Evolutionary conservation across 495 filamentous ascomycete species (phyloP), one percentile per base, ranked within the genome.

Genomic region (Cladorrhinum samala): DNA sequence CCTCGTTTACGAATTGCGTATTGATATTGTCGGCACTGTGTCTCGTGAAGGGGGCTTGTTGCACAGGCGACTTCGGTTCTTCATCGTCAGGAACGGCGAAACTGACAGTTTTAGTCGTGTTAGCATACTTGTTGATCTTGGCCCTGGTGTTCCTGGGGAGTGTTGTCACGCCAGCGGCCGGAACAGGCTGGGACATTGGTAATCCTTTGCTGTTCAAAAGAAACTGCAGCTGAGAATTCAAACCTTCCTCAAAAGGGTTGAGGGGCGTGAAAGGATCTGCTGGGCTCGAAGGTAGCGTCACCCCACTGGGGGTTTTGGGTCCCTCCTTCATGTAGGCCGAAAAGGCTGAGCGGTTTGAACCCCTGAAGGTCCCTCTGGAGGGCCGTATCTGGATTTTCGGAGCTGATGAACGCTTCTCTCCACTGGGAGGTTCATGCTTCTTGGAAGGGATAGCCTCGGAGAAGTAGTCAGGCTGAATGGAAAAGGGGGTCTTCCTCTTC

Each of bases 21-120:
- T 88, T 88, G 67, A 96, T 85, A 55, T 84, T 83, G 59, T 89
- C 87, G 27, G 83, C 75, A 62, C 84, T 90, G 44, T 74, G 78
- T 47, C 78, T 81, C 45, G 72, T 63, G 48, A 79, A 74, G 14
- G 72, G 63, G 18, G 69, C 65, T 24, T 54, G 58, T 17, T 54
- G 46, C 6, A 52, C 54, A 3, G 54, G 52, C 13, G 68, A 23
- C 8, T 41, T 65, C 17, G 61, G 44, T 9, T 62, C 67, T 41
- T 73, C 65, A 49, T 67, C 63, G 49, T 62, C 27, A 49, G 70
- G 61, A 51, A 81, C 72, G 38, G 66, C 63, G 49, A 83, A 83
- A 62, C 82, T 84, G 70, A 47, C 53, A 25, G 23, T 50, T 45
- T 40, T 51, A 49, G 39, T 14, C 39, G 52, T 36, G 62, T 78